Evolutionary conservation across 2,329 filamentous ascomycete species (phyloP), one percentile per base, ranked within the genome.

Genomic region (Aspergillus sclerotialis): DNA sequence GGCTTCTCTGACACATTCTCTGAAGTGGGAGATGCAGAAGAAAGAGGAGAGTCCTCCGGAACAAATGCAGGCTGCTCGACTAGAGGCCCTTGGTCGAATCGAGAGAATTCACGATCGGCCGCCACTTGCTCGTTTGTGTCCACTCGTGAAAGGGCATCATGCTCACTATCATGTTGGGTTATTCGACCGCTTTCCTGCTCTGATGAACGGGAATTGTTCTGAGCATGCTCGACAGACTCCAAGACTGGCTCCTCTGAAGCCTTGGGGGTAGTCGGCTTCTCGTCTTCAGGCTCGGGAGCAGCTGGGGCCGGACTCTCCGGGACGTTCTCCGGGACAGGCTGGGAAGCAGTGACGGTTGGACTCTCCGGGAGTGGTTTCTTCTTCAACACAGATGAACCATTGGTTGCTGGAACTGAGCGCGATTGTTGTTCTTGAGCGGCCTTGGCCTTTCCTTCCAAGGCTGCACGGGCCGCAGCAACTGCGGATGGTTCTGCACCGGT

Each of bases 81-180:
- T 15, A 95, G 72, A 2, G 92, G 92, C 2, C 89, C 92, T 63
- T 96, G 90, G 52, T 92, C 84, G 53, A 96, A 96, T 15, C 68
- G 69, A 11, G 73, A 74, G 51, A 80, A 80, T 33, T 69, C 67
- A 4, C 54, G 57, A 28, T 68, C 61, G 10, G 66, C 64, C n/a
- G 62, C 60, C 25, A 56, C 58, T 32, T 59, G 58, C 44, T 69
- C 66, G 35, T 60, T 58, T 21, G 63, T 78, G 49, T 78, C 75
- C 23, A 81, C 69, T 4, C 72, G 75, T 5, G 82, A 82, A 4
- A 77, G 55, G 59, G 68, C 46, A 72, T 69, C 67, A 73, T 72
- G 49, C 51, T 66, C 56, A 66, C 74, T 42, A 70, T 59, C 48
- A 73, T 72, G 40, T 60, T 61, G 37, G 65, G 65, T 62, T 37